These are phyloP conservation scores for Apiospora rasikravindrae DNA, from an alignment of 2,329 filamentous ascomycete species.

Conservation along the genomic window DNA sequence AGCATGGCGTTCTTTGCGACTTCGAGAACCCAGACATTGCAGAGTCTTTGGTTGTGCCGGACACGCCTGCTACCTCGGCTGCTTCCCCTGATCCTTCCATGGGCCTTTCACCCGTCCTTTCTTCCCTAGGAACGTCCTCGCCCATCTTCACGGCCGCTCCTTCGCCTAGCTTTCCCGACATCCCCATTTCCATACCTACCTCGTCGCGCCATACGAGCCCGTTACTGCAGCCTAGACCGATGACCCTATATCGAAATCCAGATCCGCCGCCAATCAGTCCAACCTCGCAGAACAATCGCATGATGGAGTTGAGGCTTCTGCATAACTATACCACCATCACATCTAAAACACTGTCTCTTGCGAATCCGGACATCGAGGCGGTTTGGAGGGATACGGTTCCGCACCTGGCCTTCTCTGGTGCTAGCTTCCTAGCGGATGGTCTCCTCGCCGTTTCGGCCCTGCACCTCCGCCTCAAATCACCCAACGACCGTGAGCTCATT, in stretches of 20 bases:
- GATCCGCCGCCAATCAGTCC: conserved; percentile 42
- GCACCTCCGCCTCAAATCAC: conserved; percentile 61
- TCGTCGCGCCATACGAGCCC: conserved; percentile 16
- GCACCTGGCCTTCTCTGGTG: conserved; percentile 63
- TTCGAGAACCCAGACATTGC: conserved; percentile 60
- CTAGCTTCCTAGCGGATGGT: conserved; percentile 65
- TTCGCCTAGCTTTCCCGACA: conserved; percentile 34
- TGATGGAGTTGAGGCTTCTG: conserved; percentile 67
- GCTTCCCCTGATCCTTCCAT: conserved; percentile 31
- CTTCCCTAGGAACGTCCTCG: conserved; percentile 34
- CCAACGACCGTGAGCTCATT: conserved; percentile 64
- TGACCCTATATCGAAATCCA: conserved; percentile 34
- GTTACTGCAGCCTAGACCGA: background rate
- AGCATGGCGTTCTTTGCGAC: conserved; percentile 70
- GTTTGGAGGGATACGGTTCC: conserved; percentile 68
- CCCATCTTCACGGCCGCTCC: conserved; percentile 29
- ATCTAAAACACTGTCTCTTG: conserved; percentile 62
- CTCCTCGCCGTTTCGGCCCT: conserved; percentile 68
- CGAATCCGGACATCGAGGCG: conserved; percentile 55
- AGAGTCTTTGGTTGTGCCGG: conserved; percentile 48
- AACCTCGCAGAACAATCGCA: conserved; percentile 47
- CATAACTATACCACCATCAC: conserved; percentile 69
- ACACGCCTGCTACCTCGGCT: conserved; percentile 40
- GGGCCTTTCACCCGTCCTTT: conserved; percentile 30
- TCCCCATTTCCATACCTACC: conserved; percentile 26